phyloP scores from a whole-genome alignment of 1,284 basidiomycete genomes.

The Pulveroboletus sp. region DNA sequence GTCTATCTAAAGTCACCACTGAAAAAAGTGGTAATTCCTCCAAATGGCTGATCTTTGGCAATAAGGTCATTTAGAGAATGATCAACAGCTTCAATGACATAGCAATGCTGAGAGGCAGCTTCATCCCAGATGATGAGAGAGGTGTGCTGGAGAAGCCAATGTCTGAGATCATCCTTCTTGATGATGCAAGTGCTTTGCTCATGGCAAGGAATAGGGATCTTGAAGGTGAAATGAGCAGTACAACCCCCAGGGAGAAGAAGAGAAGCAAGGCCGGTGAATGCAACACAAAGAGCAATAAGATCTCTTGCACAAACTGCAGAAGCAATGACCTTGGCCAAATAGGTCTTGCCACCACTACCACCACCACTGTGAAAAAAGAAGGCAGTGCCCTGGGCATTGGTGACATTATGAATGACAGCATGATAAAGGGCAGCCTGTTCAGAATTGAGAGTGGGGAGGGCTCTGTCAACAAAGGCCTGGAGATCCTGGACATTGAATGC shows the following conservation, averaged over 20 bases:
- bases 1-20: too few species aligned
- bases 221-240: neutral
- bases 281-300: too few species aligned
- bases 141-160: neutral
- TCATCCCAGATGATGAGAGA: too few species aligned
- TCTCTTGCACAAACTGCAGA: too few species aligned
- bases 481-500: constrained; percentile 30
- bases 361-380: constrained; percentile 48
- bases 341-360: constrained; percentile 51
- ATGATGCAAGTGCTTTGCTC: constrained; percentile 33
- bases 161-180: constrained; percentile 20
- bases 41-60: too few species aligned
- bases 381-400: neutral
- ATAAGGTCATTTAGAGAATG: too few species aligned
- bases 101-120: too few species aligned
- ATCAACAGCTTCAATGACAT: too few species aligned
- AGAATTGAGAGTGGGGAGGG: constrained; percentile 3
- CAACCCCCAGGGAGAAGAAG: too few species aligned
- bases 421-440: constrained; percentile 12
- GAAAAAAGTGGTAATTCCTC: too few species aligned
- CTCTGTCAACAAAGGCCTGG: constrained; percentile 5
- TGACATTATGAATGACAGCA: constrained; percentile 11
- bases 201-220: constrained; percentile 22
- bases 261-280: too few species aligned
- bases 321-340: constrained; percentile 33